phyloP scores from a whole-genome alignment of 2,329 filamentous ascomycete species.

The Spiromastix sp. region DNA sequence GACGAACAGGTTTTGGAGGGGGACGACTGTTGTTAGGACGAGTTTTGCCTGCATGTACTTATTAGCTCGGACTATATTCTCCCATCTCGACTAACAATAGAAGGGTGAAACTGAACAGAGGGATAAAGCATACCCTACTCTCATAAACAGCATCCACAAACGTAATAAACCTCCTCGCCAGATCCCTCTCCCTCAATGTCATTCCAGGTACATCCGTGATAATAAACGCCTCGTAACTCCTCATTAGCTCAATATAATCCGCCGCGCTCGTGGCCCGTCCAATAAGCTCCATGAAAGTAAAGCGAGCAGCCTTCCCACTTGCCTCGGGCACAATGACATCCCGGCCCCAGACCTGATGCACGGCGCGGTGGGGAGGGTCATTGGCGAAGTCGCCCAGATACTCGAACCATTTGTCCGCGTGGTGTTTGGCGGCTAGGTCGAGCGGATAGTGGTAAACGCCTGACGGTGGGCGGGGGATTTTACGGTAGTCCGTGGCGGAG shows the following conservation, averaged over 20 bases:
- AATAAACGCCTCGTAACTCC: slow-evolving; percentile 84
- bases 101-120: neutral
- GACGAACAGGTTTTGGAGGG: slow-evolving; percentile 76
- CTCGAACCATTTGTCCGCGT: slow-evolving; percentile 90
- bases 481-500: slow-evolving; percentile 92
- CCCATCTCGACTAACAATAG: neutral
- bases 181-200: slow-evolving; percentile 74
- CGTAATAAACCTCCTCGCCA: slow-evolving; percentile 88
- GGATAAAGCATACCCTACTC: slow-evolving; percentile 36
- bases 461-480: slow-evolving; percentile 84
- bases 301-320: slow-evolving; percentile 78
- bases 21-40: slow-evolving; percentile 80
- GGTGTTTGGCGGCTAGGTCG: slow-evolving; percentile 62
- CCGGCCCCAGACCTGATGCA: slow-evolving; percentile 83
- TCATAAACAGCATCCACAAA: slow-evolving; percentile 98
- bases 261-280: slow-evolving; percentile 80
- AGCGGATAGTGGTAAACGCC: slow-evolving; percentile 90
- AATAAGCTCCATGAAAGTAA: slow-evolving; percentile 88
- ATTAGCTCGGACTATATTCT: too few species aligned
- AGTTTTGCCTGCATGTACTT: slow-evolving; percentile 65
- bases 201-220: slow-evolving; percentile 87
- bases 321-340: slow-evolving; percentile 80
- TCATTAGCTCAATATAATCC: slow-evolving; percentile 86
- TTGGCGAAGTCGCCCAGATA: slow-evolving; percentile 78
- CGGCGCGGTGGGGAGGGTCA: slow-evolving; percentile 65